phyloP scores from a whole-genome alignment of 805 yeast species.

The Spathaspora gorwiae region DNA sequence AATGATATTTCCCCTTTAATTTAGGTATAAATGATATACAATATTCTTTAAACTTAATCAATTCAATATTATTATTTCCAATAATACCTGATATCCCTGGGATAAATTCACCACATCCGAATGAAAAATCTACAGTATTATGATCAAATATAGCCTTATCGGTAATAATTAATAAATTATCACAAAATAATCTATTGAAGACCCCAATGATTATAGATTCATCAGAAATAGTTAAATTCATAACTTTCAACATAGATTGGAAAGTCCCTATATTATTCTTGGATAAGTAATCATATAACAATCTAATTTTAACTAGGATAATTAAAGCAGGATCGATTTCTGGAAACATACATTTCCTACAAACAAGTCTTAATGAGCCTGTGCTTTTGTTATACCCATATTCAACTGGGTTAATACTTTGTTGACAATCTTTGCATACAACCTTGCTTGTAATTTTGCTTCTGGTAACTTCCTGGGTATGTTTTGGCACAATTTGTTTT shows the following conservation, averaged over 20 bases:
- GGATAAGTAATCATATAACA: constrained; percentile 22
- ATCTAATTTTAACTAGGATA: constrained; percentile 32
- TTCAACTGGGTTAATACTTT: constrained; percentile 28
- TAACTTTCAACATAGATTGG: constrained; percentile 9
- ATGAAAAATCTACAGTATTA: constrained; percentile 1
- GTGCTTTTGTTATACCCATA: constrained; percentile 19
- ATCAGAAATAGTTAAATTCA: constrained; percentile 5
- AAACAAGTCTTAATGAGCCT: constrained; percentile 4
- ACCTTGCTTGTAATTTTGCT: constrained; percentile 1
- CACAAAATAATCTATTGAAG: constrained; percentile 11
- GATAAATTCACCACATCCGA: constrained; percentile 7
- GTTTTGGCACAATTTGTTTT: constrained; percentile 1
- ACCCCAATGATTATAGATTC: constrained; percentile 4
- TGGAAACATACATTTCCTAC: constrained; percentile 20
- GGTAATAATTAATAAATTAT: constrained; percentile 8
- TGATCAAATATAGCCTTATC: constrained; percentile 5
- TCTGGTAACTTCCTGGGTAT: too few species aligned
- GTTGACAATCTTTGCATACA: constrained; percentile 26
- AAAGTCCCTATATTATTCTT: constrained; percentile 16
- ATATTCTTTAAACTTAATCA: constrained; percentile 3
- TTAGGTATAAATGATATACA: constrained; percentile 9
- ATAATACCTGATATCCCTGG: constrained; percentile 10
- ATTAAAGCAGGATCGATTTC: constrained; percentile 15
- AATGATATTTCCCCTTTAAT: constrained; percentile 14
- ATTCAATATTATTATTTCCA: constrained; percentile 5